Conservation (phyloP, 108 stramenopile genomes). For the Schizochytrium sp. region DNA sequence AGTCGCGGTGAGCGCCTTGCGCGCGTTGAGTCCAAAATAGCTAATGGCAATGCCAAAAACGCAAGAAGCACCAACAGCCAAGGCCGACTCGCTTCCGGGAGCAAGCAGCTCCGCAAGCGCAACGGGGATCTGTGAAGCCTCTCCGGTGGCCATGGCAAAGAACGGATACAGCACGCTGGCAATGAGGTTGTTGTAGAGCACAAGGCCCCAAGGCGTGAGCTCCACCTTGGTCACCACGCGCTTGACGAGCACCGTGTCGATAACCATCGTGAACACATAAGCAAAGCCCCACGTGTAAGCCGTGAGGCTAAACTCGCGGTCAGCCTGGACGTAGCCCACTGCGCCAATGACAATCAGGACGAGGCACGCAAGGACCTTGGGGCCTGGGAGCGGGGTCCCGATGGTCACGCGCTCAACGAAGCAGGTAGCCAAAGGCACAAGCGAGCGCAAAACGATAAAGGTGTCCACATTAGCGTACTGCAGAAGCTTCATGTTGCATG, state of each 20-base stretch:
- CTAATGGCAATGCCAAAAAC: slow-evolving; percentile 16
- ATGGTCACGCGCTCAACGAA: neutral
- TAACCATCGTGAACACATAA: neutral
- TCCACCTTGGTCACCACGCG: neutral
- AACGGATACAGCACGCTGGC: neutral
- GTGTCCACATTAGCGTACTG: slow-evolving; percentile 16
- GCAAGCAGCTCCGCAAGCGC: neutral
- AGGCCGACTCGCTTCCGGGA: neutral
- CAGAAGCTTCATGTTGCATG: slow-evolving; percentile 9
- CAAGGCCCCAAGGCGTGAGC: slow-evolving; percentile 6
- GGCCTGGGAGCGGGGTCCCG: neutral
- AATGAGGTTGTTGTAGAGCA: slow-evolving; percentile 19
- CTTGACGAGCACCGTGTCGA: slow-evolving; percentile 12
- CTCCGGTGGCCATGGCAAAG: neutral
- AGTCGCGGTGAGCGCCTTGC: neutral
- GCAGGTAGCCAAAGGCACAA: neutral
- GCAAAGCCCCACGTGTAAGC: neutral
- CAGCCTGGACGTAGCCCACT: slow-evolving; percentile 2
- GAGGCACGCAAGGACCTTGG: neutral
- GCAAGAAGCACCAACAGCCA: neutral
- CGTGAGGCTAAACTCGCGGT: neutral
- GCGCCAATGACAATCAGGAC: slow-evolving; percentile 3
- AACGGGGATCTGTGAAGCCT: neutral
- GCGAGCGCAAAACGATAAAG: neutral
- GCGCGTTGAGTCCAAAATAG: slow-evolving; percentile 6